Base-by-base conservation (phyloP, 805 yeast species). In the Ogataea polymorpha region DNA sequence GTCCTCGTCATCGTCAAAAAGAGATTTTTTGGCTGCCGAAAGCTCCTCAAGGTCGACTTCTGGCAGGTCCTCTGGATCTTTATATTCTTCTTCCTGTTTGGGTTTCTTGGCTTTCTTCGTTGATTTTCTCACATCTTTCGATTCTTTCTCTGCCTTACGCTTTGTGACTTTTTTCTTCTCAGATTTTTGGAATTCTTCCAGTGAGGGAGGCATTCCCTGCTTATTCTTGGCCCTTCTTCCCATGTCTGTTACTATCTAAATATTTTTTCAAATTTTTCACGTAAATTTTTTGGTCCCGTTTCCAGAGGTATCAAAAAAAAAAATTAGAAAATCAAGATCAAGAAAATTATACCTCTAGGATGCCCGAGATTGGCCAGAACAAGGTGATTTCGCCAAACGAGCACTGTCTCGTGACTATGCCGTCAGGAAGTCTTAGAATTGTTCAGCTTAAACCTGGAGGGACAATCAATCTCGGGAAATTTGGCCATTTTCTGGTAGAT, bases 181-280 rank as follows among this genome's bases (percentile, higher is more conserved):
- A 21, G 52, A 53, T 12, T 64, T 65, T 51, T 79, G 79, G 62
- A 90, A 82, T 57, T 91, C 96, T 32, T 91, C 98, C 48, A 82
- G 70, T 5, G 89, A 61, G 25, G 96, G 96, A 53, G 98, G 98
- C 44, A 77, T 86, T 33, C 88, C 93, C 69, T 91, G 98, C 73
- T 87, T 91, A 57, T 87, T 84, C 66, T 84, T 88, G 44, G 87
- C 86, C 71, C 86, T 82, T 77, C 96, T 84, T 63, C 98, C 98
- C 96, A 90, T 87, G 14, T 31, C 34, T 32, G 16, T 44, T n/a
- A 24, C 23, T 40, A 29, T 24, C 21, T 33, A 42, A 30, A 28
- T 37, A 33, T 32, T 42, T 42, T 42, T 37, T 39, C 35, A 42
- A 36, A 38, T 39, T 44, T 43, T 45, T 41, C 45, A 40, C 40